Evolutionary conservation across 2,329 filamentous ascomycete species (phyloP).

Genomic region (Zasmidium cellare): DNA sequence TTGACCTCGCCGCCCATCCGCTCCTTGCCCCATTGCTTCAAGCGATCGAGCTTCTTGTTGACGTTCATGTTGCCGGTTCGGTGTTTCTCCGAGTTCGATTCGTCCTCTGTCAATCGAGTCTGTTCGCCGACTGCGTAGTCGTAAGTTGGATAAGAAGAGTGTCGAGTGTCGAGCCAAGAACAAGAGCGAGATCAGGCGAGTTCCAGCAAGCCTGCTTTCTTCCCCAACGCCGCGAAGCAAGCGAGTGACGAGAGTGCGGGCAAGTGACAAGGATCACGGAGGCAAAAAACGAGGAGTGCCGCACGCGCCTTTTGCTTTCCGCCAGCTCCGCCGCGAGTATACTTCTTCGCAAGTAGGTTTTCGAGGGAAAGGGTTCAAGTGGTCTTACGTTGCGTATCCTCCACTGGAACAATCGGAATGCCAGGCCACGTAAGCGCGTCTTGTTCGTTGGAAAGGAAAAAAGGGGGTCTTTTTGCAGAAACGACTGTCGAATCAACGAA

Average conservation of each 20-base stretch:
- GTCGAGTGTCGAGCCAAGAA: neutral
- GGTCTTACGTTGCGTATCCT: neutral
- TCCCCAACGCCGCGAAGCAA: neutral
- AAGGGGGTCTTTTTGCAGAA: neutral
- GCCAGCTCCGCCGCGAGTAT: neutral
- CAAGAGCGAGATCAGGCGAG: neutral
- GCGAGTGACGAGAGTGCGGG: neutral
- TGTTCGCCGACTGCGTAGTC: neutral
- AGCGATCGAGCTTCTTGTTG: constrained; percentile 88
- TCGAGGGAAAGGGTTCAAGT: neutral
- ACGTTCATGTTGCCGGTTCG: constrained; percentile 48
- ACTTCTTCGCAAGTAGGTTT: neutral
- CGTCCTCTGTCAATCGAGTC: neutral
- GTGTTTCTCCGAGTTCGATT: neutral
- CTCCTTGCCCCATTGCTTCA: constrained; percentile 98
- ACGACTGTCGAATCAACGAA: neutral
- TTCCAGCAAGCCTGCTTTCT: neutral
- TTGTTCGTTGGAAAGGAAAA: neutral
- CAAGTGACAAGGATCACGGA: neutral
- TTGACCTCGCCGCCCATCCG: constrained; percentile 91
- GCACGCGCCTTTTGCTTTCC: neutral
- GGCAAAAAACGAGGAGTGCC: neutral
- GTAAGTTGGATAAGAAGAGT: neutral
- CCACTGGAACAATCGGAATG: neutral
- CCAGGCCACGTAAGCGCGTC: neutral